A percentile compares a stretch with the other conserved stretches of the same genome.
Evolutionary conservation across 306 rosid species (phyloP).

Genomic region (Gastrolobium villosum): DNA sequence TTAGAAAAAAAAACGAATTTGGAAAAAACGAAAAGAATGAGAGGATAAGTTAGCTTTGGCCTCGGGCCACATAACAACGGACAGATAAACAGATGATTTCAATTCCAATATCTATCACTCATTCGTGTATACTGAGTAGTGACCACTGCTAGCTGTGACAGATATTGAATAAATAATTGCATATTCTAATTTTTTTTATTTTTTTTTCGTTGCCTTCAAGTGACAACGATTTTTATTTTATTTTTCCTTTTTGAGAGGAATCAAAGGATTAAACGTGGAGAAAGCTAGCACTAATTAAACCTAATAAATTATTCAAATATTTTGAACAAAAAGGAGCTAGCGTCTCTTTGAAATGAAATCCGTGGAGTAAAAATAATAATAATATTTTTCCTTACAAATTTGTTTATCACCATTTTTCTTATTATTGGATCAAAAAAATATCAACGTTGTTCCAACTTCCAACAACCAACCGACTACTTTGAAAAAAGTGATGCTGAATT

Average conservation of each 20-base stretch:
- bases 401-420: too few relatives aligned
- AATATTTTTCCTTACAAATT: too few relatives aligned
- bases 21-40: not conserved
- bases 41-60: not conserved
- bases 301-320: not conserved
- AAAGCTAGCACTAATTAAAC: not conserved
- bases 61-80: not conserved
- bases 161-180: not conserved
- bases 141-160: not conserved
- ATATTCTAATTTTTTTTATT: not conserved
- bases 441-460: too few relatives aligned
- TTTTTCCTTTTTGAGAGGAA: not conserved
- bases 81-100: not conserved
- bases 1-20: not conserved
- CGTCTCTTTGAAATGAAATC: not conserved
- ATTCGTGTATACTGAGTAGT: not conserved
- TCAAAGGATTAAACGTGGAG: not conserved
- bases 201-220: not conserved
- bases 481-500: conserved; percentile 4
- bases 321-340: conserved; percentile 14
- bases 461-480: conserved; percentile 8
- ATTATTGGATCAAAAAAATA: too few relatives aligned
- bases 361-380: too few relatives aligned
- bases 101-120: not conserved
- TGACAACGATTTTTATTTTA: not conserved